Conservation (phyloP, 441 rosid genomes). For the Pelargonium australe region DNA sequence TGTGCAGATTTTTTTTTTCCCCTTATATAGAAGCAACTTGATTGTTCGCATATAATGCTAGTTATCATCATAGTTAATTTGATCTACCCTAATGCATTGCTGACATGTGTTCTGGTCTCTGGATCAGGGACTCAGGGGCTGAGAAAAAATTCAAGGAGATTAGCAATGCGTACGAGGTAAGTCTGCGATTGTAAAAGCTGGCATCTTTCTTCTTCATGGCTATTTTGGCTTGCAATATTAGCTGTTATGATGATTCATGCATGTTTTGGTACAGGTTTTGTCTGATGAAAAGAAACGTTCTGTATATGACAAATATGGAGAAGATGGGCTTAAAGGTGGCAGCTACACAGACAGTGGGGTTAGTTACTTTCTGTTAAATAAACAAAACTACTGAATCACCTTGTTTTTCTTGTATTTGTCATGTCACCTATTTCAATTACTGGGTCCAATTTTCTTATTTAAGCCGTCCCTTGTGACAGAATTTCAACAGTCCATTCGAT, state of each 20-base stretch:
- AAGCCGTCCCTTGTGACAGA: conserved; percentile 33
- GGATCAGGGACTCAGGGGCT: conserved; percentile 71
- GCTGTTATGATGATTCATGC: conserved; percentile 6
- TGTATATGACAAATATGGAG: conserved; percentile 83
- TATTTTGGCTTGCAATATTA: neutral
- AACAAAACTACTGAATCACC: neutral
- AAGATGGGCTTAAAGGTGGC: conserved; percentile 92
- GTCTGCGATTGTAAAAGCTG: conserved; percentile 12
- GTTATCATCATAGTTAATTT: conserved; percentile 9
- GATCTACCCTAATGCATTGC: conserved; percentile 1
- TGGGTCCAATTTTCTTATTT: conserved; percentile 4
- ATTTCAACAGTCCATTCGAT: conserved; percentile 93
- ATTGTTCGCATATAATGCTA: neutral
- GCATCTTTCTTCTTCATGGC: neutral
- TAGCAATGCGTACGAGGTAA: conserved; percentile 96
- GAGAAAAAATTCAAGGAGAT: conserved; percentile 94
- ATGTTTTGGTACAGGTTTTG: conserved; percentile 51
- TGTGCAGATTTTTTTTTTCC: too few species aligned
- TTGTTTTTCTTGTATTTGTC: neutral
- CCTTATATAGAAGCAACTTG: neutral
- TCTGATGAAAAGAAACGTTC: conserved; percentile 95
- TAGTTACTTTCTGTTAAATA: conserved; percentile 22
- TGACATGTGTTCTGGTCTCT: neutral
- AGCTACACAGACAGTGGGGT: conserved; percentile 89
- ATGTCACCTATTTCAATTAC: neutral